Evolutionary conservation across 2,329 filamentous ascomycete species (phyloP).

Genomic region (Teratosphaeria gauchensis): DNA sequence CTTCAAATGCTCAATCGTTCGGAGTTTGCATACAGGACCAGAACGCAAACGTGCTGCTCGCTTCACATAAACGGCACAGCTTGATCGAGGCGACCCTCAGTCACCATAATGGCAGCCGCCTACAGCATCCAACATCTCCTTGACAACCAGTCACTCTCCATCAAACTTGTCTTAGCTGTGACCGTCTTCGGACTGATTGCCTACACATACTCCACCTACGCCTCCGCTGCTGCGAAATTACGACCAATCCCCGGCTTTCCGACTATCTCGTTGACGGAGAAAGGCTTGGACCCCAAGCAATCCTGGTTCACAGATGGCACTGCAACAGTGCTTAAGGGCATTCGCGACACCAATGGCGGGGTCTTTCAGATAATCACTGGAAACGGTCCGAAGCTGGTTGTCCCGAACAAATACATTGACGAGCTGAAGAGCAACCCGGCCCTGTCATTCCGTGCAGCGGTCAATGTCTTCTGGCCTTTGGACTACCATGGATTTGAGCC

Average conservation of each 20-base stretch:
- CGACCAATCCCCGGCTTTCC: not conserved
- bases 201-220: not conserved
- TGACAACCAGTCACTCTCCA: not conserved
- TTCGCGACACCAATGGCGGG: not conserved
- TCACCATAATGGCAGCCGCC: not conserved
- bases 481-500: conserved; percentile 3
- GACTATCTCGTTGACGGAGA: not conserved
- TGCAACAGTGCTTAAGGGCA: not conserved
- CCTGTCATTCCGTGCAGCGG: conserved; percentile 11
- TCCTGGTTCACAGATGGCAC: not conserved
- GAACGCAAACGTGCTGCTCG: too few relatives aligned
- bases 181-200: not conserved
- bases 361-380: conserved; percentile 10
- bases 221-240: not conserved
- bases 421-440: conserved; percentile 10
- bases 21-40: too few relatives aligned
- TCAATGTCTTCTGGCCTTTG: conserved; percentile 5
- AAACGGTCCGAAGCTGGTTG: conserved; percentile 10
- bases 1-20: too few relatives aligned
- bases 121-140: not conserved
- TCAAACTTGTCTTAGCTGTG: not conserved
- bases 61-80: not conserved
- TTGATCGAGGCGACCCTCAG: not conserved
- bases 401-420: conserved; percentile 12
- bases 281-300: not conserved